phyloP scores from a whole-genome alignment of 1,139 yeast genomes.

The Nematodospora anomalae region DNA sequence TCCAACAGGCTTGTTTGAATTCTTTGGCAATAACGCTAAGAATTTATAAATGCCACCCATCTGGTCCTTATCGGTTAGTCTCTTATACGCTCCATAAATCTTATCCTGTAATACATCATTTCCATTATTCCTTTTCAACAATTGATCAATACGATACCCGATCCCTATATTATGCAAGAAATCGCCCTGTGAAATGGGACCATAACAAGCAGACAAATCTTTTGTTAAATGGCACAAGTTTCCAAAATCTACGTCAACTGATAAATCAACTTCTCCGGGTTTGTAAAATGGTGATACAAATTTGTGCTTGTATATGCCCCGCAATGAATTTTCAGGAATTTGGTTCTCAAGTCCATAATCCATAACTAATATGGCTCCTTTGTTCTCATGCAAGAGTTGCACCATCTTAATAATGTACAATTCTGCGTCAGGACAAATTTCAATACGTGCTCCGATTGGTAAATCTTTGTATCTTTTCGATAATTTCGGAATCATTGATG shows the following conservation, averaged over 20 bases:
- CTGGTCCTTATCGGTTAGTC: slow-evolving; percentile 62
- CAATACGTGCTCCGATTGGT: slow-evolving; percentile 61
- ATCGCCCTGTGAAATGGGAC: slow-evolving; percentile 77
- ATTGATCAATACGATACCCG: slow-evolving; percentile 64
- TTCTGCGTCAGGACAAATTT: slow-evolving; percentile 76
- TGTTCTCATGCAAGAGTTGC: slow-evolving; percentile 35
- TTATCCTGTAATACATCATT: slow-evolving; percentile 39
- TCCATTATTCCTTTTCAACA: slow-evolving; percentile 35
- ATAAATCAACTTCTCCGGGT: slow-evolving; percentile 82
- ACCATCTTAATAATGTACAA: slow-evolving; percentile 49
- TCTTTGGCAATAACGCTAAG: slow-evolving; percentile 58
- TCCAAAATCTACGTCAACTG: slow-evolving; percentile 80
- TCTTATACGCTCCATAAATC: slow-evolving; percentile 57
- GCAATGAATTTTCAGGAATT: slow-evolving; percentile 57
- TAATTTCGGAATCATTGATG: slow-evolving; percentile 57
- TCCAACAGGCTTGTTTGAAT: slow-evolving; percentile 38
- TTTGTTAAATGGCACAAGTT: slow-evolving; percentile 36
- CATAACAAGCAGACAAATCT: slow-evolving; percentile 32
- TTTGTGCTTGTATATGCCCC: slow-evolving; percentile 74
- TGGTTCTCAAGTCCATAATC: slow-evolving; percentile 71
- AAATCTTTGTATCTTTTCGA: slow-evolving; percentile 54
- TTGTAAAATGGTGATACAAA: slow-evolving; percentile 73
- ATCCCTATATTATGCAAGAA: slow-evolving; percentile 79
- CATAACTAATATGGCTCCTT: slow-evolving; percentile 70
- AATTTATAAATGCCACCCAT: slow-evolving; percentile 84